Percentiles rank a stretch among this genome's conserved stretches.
phyloP scores from a whole-genome alignment of 225 moss, liverwort and hornwort genomes.

The Rhytidiadelphus loreus region DNA sequence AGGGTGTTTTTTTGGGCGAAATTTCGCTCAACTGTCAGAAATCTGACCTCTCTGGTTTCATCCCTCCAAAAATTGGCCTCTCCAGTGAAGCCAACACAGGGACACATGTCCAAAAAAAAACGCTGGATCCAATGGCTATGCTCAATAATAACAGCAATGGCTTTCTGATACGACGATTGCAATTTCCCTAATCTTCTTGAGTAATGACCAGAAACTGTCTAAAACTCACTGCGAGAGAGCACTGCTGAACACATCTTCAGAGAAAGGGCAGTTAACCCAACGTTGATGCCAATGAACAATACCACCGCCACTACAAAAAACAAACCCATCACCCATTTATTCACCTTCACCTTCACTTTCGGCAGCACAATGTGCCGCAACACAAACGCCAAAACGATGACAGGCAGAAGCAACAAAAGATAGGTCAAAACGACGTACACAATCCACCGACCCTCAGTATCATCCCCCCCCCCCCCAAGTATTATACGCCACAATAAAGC shows the following conservation, averaged over 20 bases:
- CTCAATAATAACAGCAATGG: too few species aligned
- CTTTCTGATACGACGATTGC: too few species aligned
- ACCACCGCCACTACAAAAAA: not conserved
- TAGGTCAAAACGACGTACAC: fast-evolving
- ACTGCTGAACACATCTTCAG: not conserved
- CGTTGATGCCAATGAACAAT: not conserved
- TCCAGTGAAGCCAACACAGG: too few species aligned
- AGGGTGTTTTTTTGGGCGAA: too few species aligned
- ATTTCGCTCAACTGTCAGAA: too few species aligned
- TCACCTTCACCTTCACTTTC: not conserved
- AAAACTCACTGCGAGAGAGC: not conserved
- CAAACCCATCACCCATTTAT: not conserved
- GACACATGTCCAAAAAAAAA: too few species aligned
- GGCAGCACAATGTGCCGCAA: not conserved
- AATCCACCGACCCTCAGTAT: too few species aligned
- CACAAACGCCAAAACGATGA: not conserved
- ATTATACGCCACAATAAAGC: not conserved
- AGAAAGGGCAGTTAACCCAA: not conserved
- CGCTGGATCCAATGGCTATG: too few species aligned
- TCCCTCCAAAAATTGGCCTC: too few species aligned
- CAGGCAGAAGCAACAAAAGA: not conserved
- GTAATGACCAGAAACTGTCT: not conserved
- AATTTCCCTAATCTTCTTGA: not conserved
- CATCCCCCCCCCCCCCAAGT: too few species aligned
- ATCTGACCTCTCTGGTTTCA: too few species aligned